These are phyloP conservation scores for Capsicum chinense DNA, from an alignment of 257 asterid species.

Conservation along the genomic window DNA sequence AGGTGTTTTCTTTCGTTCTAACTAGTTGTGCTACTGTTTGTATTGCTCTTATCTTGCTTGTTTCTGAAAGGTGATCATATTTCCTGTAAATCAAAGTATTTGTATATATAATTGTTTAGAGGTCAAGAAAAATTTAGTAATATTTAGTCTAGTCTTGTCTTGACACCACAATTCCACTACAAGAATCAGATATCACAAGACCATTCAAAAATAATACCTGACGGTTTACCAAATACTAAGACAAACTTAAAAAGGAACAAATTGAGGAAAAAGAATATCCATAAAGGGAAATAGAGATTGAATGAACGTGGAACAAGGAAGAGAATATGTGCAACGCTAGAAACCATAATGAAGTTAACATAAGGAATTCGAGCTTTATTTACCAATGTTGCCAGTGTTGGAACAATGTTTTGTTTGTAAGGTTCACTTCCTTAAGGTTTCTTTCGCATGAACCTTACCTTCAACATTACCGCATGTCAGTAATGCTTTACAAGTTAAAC, in stretches of 20 bases:
- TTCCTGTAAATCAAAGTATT: too few relatives aligned
- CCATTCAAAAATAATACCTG: background rate
- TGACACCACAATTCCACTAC: background rate
- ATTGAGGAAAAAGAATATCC: background rate
- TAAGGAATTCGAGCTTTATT: background rate
- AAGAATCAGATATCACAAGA: background rate
- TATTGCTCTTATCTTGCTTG: too few relatives aligned
- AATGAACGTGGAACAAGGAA: constrained; percentile 7
- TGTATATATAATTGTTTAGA: too few relatives aligned
- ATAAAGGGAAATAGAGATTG: constrained; percentile 5
- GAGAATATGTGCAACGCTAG: constrained; percentile 15
- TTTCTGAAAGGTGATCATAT: too few relatives aligned
- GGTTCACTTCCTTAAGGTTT: background rate
- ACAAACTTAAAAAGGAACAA: background rate
- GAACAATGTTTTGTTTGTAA: background rate
- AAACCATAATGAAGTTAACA: constrained; percentile 15
- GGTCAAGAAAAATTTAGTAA: too few relatives aligned
- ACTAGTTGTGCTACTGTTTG: too few relatives aligned
- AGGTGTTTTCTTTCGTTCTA: too few relatives aligned
- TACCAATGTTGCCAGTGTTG: constrained; percentile 5
- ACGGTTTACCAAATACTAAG: constrained; percentile 8
- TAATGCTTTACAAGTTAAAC: background rate
- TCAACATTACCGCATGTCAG: background rate
- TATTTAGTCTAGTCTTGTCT: background rate
- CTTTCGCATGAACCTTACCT: constrained; percentile 7